Conservation (phyloP, 2,329 filamentous ascomycete species). For the Stemphylium lycopersici region DNA sequence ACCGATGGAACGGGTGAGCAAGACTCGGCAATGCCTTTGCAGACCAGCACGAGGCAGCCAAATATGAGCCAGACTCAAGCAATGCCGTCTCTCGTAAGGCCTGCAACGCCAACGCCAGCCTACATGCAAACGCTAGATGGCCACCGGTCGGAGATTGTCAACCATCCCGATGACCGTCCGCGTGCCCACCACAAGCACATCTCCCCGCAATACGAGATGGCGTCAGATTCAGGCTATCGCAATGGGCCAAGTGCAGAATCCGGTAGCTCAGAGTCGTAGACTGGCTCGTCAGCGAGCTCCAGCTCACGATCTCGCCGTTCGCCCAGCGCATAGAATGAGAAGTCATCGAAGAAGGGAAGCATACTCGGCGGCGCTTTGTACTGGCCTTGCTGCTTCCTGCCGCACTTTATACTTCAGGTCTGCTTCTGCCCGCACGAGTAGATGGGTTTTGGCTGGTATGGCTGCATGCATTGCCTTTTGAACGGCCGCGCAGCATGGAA, state of each 20-base stretch:
- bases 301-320: conserved; percentile 20
- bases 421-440: conserved; percentile 42
- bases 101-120: conserved; percentile 22
- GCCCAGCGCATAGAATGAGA: conserved; percentile 33
- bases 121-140: conserved; percentile 37
- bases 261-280: conserved; percentile 33
- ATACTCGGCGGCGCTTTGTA: conserved; percentile 37
- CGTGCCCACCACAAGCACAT: conserved; percentile 27
- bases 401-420: conserved; percentile 40
- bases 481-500: neutral
- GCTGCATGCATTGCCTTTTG: neutral
- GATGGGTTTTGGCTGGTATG: neutral
- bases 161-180: conserved; percentile 33
- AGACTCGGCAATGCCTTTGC: conserved; percentile 23
- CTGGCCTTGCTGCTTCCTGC: conserved; percentile 43
- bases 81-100: conserved; percentile 12
- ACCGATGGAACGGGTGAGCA: conserved; percentile 40
- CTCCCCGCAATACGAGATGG: conserved; percentile 26
- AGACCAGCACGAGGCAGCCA: conserved; percentile 11
- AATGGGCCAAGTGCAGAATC: conserved; percentile 37
- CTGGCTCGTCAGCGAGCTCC: conserved; percentile 24
- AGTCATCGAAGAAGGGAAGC: conserved; percentile 30
- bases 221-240: conserved; percentile 32
- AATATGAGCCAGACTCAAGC: conserved; percentile 5
- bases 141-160: conserved; percentile 28